Conservation (phyloP, 768 basidiomycete genomes). For the Boletus rubropictus region DNA sequence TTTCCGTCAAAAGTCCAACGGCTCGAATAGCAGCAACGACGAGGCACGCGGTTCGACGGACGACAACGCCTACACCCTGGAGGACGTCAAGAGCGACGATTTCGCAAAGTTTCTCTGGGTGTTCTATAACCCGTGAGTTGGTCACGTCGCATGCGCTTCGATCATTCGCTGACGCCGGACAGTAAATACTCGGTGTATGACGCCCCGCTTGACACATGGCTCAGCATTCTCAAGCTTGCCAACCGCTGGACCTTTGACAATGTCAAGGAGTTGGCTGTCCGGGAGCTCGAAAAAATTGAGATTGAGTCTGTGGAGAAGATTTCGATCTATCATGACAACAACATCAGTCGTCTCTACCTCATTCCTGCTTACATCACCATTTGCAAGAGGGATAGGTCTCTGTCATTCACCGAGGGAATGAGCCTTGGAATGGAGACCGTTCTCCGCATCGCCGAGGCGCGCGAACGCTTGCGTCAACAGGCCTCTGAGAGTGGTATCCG, state of each 20-base stretch:
- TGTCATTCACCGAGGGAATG: conserved; percentile 36
- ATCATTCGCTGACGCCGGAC: neutral
- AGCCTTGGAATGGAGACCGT: conserved; percentile 38
- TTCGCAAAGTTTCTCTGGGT: conserved; percentile 56
- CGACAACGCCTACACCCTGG: conserved; percentile 39
- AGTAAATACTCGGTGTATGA: conserved; percentile 37
- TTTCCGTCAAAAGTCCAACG: conserved; percentile 37
- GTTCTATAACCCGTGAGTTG: conserved; percentile 55
- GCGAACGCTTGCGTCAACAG: conserved; percentile 35
- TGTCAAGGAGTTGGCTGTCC: conserved; percentile 36
- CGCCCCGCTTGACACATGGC: conserved; percentile 38
- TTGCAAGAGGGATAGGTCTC: conserved; percentile 33
- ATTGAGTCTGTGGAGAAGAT: conserved; percentile 36
- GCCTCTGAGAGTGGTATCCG: conserved; percentile 30
- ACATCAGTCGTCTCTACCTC: conserved; percentile 31
- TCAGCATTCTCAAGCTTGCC: conserved; percentile 35
- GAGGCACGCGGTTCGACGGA: conserved; percentile 36
- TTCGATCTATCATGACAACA: conserved; percentile 34
- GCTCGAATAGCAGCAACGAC: conserved; percentile 28
- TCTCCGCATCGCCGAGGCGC: conserved; percentile 34
- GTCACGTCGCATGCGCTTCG: neutral
- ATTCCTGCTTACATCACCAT: conserved; percentile 33
- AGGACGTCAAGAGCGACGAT: conserved; percentile 40
- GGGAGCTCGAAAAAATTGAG: conserved; percentile 34
- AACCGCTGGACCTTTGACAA: conserved; percentile 37